Percentiles rank a stretch among this genome's conserved stretches.
phyloP scores from a whole-genome alignment of 2,329 filamentous ascomycete species.

The Niveomyces coronatus region DNA sequence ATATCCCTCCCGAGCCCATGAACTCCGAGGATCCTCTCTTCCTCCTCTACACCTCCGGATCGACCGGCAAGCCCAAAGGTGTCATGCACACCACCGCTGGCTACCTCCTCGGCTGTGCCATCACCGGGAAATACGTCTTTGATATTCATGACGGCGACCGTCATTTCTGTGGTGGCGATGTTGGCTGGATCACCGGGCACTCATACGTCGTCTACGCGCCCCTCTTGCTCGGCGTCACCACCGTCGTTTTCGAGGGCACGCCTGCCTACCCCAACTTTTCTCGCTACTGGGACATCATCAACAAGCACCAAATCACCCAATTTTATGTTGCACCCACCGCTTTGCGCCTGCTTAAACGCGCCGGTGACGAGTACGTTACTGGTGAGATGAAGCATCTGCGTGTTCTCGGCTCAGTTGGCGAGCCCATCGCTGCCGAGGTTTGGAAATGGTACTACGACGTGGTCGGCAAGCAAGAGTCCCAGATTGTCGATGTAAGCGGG shows the following conservation, averaged over 20 bases:
- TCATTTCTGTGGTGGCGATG: constrained; percentile 97
- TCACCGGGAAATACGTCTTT: constrained; percentile 97
- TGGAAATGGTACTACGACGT: constrained; percentile 99
- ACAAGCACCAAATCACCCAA: constrained; percentile 88
- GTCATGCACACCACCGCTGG: constrained; percentile 96
- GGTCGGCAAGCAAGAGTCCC: constrained; percentile 86
- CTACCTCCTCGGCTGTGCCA: constrained; percentile 86
- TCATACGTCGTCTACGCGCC: constrained; percentile 98
- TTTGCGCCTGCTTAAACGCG: constrained; percentile 85
- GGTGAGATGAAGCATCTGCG: constrained; percentile 81
- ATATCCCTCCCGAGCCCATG: constrained; percentile 81
- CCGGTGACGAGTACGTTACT: constrained; percentile 86
- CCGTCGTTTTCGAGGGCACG: constrained; percentile 95
- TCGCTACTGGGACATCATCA: constrained; percentile 97
- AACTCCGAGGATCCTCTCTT: constrained; percentile 94
- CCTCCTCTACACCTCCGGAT: constrained; percentile 95
- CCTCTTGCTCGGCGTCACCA: constrained; percentile 82
- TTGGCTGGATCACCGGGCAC: constrained; percentile 98
- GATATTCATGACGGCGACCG: constrained; percentile 90
- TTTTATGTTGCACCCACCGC: constrained; percentile 98
- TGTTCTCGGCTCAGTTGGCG: constrained; percentile 87
- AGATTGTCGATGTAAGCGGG: constrained; percentile 89
- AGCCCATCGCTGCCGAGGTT: constrained; percentile 94
- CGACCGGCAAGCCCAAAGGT: constrained; percentile 97
- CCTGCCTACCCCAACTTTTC: constrained; percentile 97